These are phyloP conservation scores for Akanthomyces lecanii DNA, from an alignment of 2,329 filamentous ascomycete genomes.

Conservation along the genomic window DNA sequence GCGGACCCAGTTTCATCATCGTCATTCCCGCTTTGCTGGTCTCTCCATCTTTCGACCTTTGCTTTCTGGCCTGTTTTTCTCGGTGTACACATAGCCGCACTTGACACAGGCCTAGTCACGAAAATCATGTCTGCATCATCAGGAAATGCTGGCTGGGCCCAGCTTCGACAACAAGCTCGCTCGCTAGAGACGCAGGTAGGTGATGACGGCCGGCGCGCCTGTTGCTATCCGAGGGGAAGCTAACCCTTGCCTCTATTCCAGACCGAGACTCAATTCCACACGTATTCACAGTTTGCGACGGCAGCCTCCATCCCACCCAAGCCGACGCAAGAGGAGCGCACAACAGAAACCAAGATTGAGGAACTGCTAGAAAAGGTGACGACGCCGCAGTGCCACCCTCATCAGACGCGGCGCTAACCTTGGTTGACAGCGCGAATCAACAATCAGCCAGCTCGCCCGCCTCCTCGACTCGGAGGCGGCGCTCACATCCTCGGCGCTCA, in stretches of 20 bases:
- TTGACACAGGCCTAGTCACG: neutral
- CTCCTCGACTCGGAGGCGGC: constrained; percentile 89
- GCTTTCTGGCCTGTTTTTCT: neutral
- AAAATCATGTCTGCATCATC: constrained; percentile 47
- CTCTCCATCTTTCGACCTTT: constrained; percentile 1
- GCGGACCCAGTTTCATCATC: constrained; percentile 16
- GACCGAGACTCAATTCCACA: constrained; percentile 80
- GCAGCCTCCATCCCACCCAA: constrained; percentile 74
- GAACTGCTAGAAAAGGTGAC: constrained; percentile 76
- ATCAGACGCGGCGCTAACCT: neutral
- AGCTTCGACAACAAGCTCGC: constrained; percentile 88
- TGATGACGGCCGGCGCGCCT: neutral
- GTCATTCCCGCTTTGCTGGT: constrained; percentile 11
- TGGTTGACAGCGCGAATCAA: constrained; percentile 64
- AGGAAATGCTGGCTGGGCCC: constrained; percentile 74
- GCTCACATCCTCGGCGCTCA: constrained; percentile 85
- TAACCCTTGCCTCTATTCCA: constrained; percentile 32
- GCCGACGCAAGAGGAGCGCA: constrained; percentile 77
- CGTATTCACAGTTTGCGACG: constrained; percentile 86
- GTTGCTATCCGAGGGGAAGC: neutral
- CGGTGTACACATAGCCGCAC: neutral
- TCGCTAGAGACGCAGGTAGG: constrained; percentile 83
- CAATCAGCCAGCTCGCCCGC: constrained; percentile 77
- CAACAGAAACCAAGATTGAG: constrained; percentile 75
- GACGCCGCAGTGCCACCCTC: neutral